Percentiles rank a stretch among this genome's conserved stretches.
phyloP scores from a whole-genome alignment of 306 rosid species.

The Morella rubra region DNA sequence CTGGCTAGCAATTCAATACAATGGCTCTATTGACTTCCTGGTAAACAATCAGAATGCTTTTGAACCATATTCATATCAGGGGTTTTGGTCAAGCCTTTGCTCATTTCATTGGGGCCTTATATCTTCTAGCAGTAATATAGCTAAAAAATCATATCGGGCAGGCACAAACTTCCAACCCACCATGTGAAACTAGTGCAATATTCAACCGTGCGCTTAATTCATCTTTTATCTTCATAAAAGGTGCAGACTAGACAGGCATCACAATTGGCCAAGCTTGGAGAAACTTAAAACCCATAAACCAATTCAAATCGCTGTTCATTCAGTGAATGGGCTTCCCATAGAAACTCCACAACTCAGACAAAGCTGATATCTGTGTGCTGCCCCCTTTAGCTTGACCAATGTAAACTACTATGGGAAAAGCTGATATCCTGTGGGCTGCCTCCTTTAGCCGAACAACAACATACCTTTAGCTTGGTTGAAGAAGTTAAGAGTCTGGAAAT shows the following conservation, averaged over 20 bases:
- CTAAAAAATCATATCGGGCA: not conserved
- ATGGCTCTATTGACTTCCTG: too few relatives aligned
- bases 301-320: not conserved
- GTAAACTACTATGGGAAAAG: too few relatives aligned
- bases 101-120: not conserved
- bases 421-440: too few relatives aligned
- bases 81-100: not conserved
- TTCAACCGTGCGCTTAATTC: not conserved
- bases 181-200: not conserved
- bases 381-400: too few relatives aligned
- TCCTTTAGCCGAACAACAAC: too few relatives aligned
- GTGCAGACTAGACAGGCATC: not conserved
- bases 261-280: not conserved
- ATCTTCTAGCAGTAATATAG: not conserved
- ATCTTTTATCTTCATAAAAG: not conserved
- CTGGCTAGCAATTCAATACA: not conserved
- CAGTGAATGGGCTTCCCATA: too few relatives aligned
- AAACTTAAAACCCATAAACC: not conserved
- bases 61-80: not conserved
- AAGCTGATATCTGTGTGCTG: too few relatives aligned
- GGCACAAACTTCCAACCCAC: not conserved
- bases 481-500: too few relatives aligned
- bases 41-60: not conserved
- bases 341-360: too few relatives aligned
- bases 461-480: too few relatives aligned